Percentiles rank a stretch among this genome's conserved stretches.
Evolutionary conservation across 495 filamentous ascomycete species (phyloP).

Genomic region (Daldinia caldariorum): DNA sequence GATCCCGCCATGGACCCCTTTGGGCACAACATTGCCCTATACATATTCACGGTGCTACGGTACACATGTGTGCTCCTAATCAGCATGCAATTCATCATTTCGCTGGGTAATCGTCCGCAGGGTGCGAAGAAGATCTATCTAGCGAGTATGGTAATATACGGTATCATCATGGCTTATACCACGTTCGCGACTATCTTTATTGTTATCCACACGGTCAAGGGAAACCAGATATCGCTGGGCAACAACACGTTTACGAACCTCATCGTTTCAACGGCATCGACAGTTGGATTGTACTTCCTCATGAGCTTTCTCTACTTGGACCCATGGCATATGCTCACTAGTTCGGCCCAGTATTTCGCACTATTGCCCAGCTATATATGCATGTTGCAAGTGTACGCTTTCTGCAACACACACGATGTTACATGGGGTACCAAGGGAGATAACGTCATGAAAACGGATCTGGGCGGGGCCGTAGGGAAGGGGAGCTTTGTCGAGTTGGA

Average conservation of each 20-base stretch:
- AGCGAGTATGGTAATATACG: constrained; percentile 84
- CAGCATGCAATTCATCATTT: constrained; percentile 94
- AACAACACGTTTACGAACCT: constrained; percentile 94
- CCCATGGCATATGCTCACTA: constrained; percentile 99
- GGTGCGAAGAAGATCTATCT: constrained; percentile 94
- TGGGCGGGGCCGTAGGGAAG: constrained; percentile 81
- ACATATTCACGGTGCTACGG: constrained; percentile 86
- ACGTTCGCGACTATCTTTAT: constrained; percentile 89
- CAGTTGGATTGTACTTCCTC: constrained; percentile 93
- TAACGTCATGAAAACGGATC: constrained; percentile 90
- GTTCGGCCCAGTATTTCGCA: constrained; percentile 89
- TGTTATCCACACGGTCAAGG: constrained; percentile 75
- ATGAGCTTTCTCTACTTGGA: constrained; percentile 96
- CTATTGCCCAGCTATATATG: constrained; percentile 95
- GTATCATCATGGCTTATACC: constrained; percentile 95
- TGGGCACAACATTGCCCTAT: constrained; percentile 80
- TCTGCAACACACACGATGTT: constrained; percentile 99
- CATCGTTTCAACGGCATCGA: constrained; percentile 87
- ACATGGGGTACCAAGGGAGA: constrained; percentile 99
- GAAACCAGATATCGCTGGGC: constrained; percentile 69
- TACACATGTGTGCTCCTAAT: constrained; percentile 89
- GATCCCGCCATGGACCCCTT: constrained; percentile 88
- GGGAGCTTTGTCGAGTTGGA: constrained; percentile 84
- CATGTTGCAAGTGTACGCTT: constrained; percentile 97
- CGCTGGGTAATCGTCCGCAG: constrained; percentile 98